Conservation (phyloP, 148 eudicot species). For the Fagopyrum esculentum region DNA sequence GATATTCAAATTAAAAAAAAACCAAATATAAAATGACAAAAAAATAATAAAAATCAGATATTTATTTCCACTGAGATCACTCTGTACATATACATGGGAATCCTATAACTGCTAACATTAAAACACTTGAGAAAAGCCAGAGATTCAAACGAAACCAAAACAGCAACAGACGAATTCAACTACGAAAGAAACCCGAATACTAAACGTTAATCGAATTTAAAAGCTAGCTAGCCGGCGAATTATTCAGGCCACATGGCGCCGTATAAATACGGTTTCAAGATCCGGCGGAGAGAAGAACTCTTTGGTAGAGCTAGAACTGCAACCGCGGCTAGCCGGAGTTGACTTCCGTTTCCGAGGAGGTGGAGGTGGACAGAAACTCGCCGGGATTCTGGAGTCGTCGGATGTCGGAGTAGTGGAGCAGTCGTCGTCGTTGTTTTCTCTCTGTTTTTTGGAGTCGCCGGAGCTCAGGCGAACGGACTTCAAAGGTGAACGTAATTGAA, state of each 20-base stretch:
- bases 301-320: neutral
- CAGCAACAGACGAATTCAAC: no score
- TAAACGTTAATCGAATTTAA: no score
- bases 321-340: neutral
- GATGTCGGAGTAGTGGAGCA: constrained; percentile 2
- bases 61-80: no score
- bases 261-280: neutral
- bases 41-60: no score
- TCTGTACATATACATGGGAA: no score
- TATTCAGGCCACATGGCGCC: neutral
- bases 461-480: neutral
- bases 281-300: constrained; percentile 4
- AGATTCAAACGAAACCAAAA: no score
- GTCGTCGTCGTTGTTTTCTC: neutral
- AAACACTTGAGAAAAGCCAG: no score
- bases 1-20: no score
- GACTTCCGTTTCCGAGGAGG: neutral
- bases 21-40: no score
- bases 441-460: neutral
- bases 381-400: neutral
- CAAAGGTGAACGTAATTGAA: neutral
- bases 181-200: no score
- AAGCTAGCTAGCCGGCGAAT: neutral
- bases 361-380: neutral
- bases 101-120: no score